Conservation (phyloP, 306 rosid species). For the Prosopis cineraria region DNA sequence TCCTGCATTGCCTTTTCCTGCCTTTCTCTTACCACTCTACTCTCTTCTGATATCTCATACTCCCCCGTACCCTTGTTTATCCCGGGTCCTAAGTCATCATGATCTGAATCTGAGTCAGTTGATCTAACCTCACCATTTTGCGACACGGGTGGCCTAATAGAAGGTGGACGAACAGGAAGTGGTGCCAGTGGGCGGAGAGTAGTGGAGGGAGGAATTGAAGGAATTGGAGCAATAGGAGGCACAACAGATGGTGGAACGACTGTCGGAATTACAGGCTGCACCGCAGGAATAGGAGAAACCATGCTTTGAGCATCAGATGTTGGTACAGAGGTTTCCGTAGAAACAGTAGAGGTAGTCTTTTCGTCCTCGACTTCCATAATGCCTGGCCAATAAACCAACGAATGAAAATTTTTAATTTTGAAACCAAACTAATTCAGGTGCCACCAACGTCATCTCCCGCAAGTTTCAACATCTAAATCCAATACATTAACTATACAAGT, state of each 20-base stretch:
- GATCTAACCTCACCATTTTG: constrained; percentile 69
- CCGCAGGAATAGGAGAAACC: constrained; percentile 36
- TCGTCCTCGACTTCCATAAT: constrained; percentile 60
- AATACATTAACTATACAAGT: neutral
- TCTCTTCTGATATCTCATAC: constrained; percentile 89
- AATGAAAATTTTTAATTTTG: neutral
- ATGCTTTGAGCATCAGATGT: constrained; percentile 45
- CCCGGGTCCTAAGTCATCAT: constrained; percentile 43
- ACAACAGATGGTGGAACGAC: constrained; percentile 48
- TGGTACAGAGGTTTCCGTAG: constrained; percentile 52
- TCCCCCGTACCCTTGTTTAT: constrained; percentile 54
- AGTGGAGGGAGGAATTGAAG: constrained; percentile 49
- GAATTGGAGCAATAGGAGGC: constrained; percentile 74
- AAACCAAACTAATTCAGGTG: constrained; percentile 13
- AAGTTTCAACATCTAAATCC: neutral
- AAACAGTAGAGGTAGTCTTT: constrained; percentile 39
- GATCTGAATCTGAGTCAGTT: constrained; percentile 69
- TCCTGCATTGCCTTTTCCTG: constrained; percentile 87
- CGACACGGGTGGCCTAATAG: constrained; percentile 46
- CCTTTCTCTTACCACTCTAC: constrained; percentile 68
- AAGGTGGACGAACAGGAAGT: constrained; percentile 63
- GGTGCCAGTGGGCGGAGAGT: constrained; percentile 58
- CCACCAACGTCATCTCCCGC: neutral
- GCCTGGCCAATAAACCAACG: constrained; percentile 14
- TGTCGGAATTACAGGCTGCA: constrained; percentile 41